These are phyloP conservation scores for Fusarium decemcellulare DNA, from an alignment of 2,329 filamentous ascomycete species.

Conservation along the genomic window DNA sequence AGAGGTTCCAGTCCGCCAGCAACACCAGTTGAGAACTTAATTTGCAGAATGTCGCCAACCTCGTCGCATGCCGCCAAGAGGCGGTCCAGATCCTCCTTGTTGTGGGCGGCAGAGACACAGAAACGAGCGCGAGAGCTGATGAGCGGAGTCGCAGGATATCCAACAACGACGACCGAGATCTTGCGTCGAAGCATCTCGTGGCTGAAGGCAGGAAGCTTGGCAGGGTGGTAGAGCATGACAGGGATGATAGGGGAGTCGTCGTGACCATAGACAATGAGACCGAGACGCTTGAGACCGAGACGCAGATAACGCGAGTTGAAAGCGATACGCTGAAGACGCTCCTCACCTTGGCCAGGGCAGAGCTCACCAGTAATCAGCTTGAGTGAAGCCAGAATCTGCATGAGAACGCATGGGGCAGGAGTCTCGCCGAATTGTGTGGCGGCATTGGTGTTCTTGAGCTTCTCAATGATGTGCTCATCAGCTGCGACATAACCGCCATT, in stretches of 20 bases:
- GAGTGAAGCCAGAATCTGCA: slow-evolving; percentile 90
- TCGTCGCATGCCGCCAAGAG: slow-evolving; percentile 92
- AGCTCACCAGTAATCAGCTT: slow-evolving; percentile 92
- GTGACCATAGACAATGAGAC: slow-evolving; percentile 96
- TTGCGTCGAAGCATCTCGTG: slow-evolving; percentile 99
- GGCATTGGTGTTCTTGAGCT: slow-evolving; percentile 88
- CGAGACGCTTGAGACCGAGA: slow-evolving; percentile 94
- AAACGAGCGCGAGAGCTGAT: slow-evolving; percentile 96
- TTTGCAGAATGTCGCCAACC: slow-evolving; percentile 89
- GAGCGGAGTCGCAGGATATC: slow-evolving; percentile 95
- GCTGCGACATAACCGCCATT: slow-evolving; percentile 97
- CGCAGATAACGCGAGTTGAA: slow-evolving; percentile 99
- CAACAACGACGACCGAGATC: slow-evolving; percentile 97
- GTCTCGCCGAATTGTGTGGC: slow-evolving; percentile 90
- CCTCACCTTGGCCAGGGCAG: slow-evolving; percentile 91
- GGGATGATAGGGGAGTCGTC: slow-evolving; percentile 99
- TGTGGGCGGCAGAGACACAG: slow-evolving; percentile 96
- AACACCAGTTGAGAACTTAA: slow-evolving; percentile 97
- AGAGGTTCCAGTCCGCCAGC: slow-evolving; percentile 88
- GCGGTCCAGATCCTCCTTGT: slow-evolving; percentile 97
- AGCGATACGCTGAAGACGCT: slow-evolving; percentile 93
- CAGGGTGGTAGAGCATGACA: slow-evolving; percentile 95
- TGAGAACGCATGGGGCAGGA: slow-evolving; percentile 87
- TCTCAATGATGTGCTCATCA: slow-evolving; percentile 92
- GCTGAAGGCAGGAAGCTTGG: slow-evolving; percentile 98